Evolutionary conservation across 2,329 filamentous ascomycete species (phyloP).

Genomic region (Colletotrichum kahawae): DNA sequence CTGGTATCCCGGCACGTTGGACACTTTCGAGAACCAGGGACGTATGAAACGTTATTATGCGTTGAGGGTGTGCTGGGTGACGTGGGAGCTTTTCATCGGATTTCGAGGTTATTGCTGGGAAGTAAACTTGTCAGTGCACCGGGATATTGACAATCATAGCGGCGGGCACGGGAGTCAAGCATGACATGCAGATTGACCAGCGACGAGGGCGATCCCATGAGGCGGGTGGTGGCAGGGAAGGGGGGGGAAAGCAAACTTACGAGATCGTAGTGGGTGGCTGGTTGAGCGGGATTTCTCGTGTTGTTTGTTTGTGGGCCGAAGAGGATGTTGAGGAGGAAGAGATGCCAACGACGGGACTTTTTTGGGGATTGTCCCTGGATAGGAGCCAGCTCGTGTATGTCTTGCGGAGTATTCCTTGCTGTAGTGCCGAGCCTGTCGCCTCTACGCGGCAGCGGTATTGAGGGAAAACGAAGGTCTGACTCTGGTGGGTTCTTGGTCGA

Average conservation of each 20-base stretch:
- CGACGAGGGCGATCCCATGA: neutral
- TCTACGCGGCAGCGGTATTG: slow-evolving; percentile 1
- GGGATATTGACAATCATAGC: slow-evolving; percentile 7
- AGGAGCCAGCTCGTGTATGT: slow-evolving; percentile 5
- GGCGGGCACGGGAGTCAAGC: neutral
- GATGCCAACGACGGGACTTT: neutral
- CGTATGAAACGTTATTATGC: slow-evolving; percentile 33
- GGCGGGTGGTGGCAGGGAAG: slow-evolving; percentile 1
- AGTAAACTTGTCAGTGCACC: slow-evolving; percentile 18
- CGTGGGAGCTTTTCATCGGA: slow-evolving; percentile 20
- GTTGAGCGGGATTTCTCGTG: neutral
- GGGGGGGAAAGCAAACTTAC: neutral
- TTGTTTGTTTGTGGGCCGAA: neutral
- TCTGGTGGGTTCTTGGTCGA: slow-evolving; percentile 12
- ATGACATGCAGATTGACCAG: slow-evolving; percentile 16
- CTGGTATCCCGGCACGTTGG: slow-evolving; percentile 12
- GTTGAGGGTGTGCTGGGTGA: slow-evolving; percentile 14
- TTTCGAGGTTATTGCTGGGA: slow-evolving; percentile 5
- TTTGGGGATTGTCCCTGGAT: neutral
- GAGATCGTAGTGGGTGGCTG: neutral
- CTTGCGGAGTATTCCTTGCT: slow-evolving; percentile 3
- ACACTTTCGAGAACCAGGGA: slow-evolving; percentile 8
- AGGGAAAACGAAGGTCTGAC: slow-evolving; percentile 21
- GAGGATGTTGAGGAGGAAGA: neutral
- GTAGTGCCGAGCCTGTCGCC: neutral